Conservation (phyloP, 768 basidiomycete genomes). For the Lactifluus hygrophoroides region DNA sequence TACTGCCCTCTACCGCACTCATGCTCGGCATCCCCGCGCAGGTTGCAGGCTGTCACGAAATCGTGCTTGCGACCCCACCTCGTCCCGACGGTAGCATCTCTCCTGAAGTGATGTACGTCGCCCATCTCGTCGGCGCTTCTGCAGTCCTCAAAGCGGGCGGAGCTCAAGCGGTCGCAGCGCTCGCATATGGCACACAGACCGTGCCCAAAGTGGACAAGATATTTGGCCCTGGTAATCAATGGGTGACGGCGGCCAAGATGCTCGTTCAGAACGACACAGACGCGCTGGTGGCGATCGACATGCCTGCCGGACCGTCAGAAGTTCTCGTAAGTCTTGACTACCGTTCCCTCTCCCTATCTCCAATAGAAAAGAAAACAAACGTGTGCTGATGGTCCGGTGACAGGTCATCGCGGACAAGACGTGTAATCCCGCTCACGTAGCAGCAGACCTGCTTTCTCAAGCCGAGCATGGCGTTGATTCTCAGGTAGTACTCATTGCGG, state of each 20-base stretch:
- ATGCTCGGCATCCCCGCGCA: conserved; percentile 98
- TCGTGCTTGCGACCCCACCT: conserved; percentile 95
- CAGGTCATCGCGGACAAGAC: conserved; percentile 93
- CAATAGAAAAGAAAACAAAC: background rate
- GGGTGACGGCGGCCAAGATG: conserved; percentile 99
- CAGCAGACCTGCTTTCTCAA: conserved; percentile 94
- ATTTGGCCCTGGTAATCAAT: conserved; percentile 98
- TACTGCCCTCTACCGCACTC: conserved; percentile 92
- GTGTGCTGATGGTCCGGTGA: background rate
- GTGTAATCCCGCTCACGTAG: conserved; percentile 82
- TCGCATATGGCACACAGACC: conserved; percentile 93
- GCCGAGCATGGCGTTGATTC: conserved; percentile 98
- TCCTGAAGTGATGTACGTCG: conserved; percentile 97
- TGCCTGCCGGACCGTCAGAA: conserved; percentile 98
- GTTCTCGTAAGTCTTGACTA: conserved; percentile 63
- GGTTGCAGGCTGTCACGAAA: conserved; percentile 87
- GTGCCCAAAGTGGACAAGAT: conserved; percentile 99
- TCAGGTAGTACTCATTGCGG: conserved; percentile 88
- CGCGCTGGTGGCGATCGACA: conserved; percentile 93
- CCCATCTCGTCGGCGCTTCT: conserved; percentile 81
- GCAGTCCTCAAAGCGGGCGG: conserved; percentile 92
- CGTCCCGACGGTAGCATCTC: conserved; percentile 87
- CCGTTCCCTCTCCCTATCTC: background rate
- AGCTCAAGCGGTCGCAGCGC: conserved; percentile 89
- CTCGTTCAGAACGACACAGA: conserved; percentile 97